Evolutionary conservation across 371 early-diverging fungal species (phyloP), one percentile per base, ranked within the genome.

Genomic region (Syncephalis fuscata): DNA sequence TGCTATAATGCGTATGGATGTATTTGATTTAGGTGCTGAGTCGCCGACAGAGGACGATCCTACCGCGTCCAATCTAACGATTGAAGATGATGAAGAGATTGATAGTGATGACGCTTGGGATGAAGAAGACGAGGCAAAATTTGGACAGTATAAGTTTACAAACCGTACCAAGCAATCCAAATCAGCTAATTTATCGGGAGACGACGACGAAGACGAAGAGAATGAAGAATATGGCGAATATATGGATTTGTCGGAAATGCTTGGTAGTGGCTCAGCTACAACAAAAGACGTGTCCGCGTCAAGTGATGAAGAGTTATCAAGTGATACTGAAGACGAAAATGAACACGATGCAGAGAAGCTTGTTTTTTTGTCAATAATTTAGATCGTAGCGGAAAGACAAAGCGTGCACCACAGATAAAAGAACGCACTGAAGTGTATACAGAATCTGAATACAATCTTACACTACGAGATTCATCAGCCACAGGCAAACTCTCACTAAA

Each of bases 71-170:
- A 32, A 65, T 3, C 73, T 80, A 22, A 70, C 67, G 16, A 61
- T 68, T 9, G 85, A 88, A 38, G 89, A 87, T 55, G 90, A 91
- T 56, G 90, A 89, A 52, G 91, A 89, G 49, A 82, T 88, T 45
- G 80, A 82, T 48, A 81, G 83, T 36, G 89, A 86, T 57, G 84
- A 77, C 39, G 90, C 92, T 5, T 86, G 51, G 23, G 50, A 67
- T 50, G 59, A 68, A 50, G 52, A 54, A 36, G 57, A 50, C 47
- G 56, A 71, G 49, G 53, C 57, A 17, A 46, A 54, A 32, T 16
- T 48, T 14, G 39, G 48, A n/a, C 32, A 58, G 44, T 11, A 45
- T 17, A 44, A 45, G 21, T 22, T 41, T 39, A 26, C 50, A 20
- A 39, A 16, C 16, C n/a, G n/a, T n/a, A n/a, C n/a, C n/a, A n/a